phyloP scores from a whole-genome alignment of 2,329 filamentous ascomycete species.

The Colletotrichum lindemuthianum region DNA sequence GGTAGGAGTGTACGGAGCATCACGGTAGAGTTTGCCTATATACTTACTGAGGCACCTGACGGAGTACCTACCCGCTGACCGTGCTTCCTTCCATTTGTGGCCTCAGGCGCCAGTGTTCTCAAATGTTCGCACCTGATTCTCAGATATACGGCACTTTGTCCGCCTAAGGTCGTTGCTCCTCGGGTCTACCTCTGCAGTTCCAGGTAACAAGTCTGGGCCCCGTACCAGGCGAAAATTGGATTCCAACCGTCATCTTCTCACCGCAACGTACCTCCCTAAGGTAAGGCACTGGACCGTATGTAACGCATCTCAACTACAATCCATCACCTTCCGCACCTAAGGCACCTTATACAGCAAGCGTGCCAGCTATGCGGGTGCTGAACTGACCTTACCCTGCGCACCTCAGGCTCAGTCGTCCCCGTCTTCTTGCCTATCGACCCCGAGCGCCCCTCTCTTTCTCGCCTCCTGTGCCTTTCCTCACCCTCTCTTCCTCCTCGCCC shows the following conservation, averaged over 20 bases:
- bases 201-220: conserved; percentile 32
- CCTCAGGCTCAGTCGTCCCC: conserved; percentile 9
- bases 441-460: conserved; percentile 25
- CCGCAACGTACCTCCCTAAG: conserved; percentile 21
- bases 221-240: conserved; percentile 39
- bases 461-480: conserved; percentile 11
- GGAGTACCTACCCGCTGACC: too few relatives aligned
- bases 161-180: conserved; percentile 6
- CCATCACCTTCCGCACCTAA: too few relatives aligned
- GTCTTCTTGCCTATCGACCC: background rate
- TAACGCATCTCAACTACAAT: too few relatives aligned
- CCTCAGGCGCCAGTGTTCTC: conserved; percentile 35
- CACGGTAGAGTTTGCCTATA: too few relatives aligned
- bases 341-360: too few relatives aligned
- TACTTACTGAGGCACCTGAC: too few relatives aligned
- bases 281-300: too few relatives aligned
- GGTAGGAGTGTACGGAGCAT: too few relatives aligned
- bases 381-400: conserved; percentile 4
- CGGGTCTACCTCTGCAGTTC: conserved; percentile 15
- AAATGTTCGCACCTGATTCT: conserved; percentile 34
- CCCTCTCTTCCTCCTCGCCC: background rate
- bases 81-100: background rate
- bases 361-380: background rate
- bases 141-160: conserved; percentile 25
- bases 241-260: conserved; percentile 41